Conservation (phyloP, 1,284 basidiomycete species). For the Sporisorium iseilematis-ciliati region DNA sequence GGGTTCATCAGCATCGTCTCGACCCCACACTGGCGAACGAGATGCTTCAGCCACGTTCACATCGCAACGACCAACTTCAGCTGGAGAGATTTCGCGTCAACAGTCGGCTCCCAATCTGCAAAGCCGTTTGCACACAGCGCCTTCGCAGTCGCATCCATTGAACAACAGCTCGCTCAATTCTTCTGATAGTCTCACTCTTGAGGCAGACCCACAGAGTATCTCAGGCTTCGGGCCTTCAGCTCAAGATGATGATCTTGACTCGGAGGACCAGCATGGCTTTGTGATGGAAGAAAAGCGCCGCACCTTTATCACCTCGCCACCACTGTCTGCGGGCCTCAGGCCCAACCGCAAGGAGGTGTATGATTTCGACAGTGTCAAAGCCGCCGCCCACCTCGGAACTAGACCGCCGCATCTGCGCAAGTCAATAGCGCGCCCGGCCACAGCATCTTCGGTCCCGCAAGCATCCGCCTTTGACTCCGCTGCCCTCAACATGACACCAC, state of each 20-base stretch:
- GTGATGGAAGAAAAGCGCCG: slow-evolving; percentile 41
- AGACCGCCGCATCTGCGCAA: slow-evolving; percentile 5
- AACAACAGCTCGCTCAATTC: slow-evolving; percentile 13
- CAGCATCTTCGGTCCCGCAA: slow-evolving; percentile 19
- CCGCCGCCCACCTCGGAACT: slow-evolving; percentile 29
- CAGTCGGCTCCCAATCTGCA: slow-evolving; percentile 3
- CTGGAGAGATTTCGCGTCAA: slow-evolving; percentile 1
- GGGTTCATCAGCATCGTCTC: slow-evolving; percentile 25
- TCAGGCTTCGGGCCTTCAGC: no score
- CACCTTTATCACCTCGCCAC: slow-evolving; percentile 38
- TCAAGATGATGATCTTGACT: slow-evolving; percentile 11
- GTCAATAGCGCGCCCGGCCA: slow-evolving; percentile 17
- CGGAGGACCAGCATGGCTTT: slow-evolving; percentile 13
- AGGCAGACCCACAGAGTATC: neutral
- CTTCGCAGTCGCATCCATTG: slow-evolving; percentile 4
- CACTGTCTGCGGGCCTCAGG: slow-evolving; percentile 28
- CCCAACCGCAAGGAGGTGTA: slow-evolving; percentile 41
- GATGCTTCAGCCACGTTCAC: neutral
- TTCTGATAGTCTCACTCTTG: slow-evolving; percentile 12
- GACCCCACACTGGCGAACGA: slow-evolving; percentile 16
- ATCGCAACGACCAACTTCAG: slow-evolving; percentile 1
- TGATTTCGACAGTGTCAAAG: slow-evolving; percentile 48
- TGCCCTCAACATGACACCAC: neutral
- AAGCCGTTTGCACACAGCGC: slow-evolving; percentile 1
- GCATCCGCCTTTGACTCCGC: slow-evolving; percentile 1